phyloP scores from a whole-genome alignment of 2,329 filamentous ascomycete species.

The Xylaria digitata region DNA sequence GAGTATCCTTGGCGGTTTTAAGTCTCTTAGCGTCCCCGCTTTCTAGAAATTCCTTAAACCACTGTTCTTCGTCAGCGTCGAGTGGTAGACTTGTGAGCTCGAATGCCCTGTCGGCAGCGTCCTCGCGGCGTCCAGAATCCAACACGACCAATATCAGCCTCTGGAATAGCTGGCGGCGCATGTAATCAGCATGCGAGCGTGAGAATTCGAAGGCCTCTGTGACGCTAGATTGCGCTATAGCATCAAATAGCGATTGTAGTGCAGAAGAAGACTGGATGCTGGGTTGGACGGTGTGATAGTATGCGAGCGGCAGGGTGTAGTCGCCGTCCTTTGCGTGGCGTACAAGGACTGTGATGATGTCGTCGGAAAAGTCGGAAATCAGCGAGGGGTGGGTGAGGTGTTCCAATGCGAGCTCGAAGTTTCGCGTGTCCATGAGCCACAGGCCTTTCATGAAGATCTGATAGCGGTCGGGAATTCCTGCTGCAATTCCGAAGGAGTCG shows the following conservation, averaged over 20 bases:
- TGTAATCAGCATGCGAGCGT: conserved; percentile 70
- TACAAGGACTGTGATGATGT: conserved; percentile 78
- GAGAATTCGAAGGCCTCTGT: conserved; percentile 80
- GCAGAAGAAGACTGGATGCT: conserved; percentile 73
- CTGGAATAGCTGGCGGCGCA: conserved; percentile 74
- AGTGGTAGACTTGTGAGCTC: conserved; percentile 81
- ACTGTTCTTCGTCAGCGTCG: conserved; percentile 75
- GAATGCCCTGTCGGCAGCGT: conserved; percentile 66
- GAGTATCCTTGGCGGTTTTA: conserved; percentile 75
- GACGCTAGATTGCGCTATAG: conserved; percentile 74
- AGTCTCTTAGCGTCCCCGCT: conserved; percentile 72
- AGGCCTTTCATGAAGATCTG: conserved; percentile 84
- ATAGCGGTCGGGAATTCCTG: conserved; percentile 79
- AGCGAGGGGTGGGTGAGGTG: conserved; percentile 83
- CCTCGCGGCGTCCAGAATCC: conserved; percentile 52
- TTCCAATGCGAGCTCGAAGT: conserved; percentile 77
- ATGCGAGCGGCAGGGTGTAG: conserved; percentile 76
- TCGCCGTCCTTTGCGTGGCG: conserved; percentile 69
- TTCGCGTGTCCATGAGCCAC: conserved; percentile 80
- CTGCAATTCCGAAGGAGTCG: conserved; percentile 68
- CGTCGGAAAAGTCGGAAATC: conserved; percentile 83
- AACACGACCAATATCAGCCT: conserved; percentile 71
- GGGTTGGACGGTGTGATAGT: conserved; percentile 81
- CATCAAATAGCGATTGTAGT: conserved; percentile 74
- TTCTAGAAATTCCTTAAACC: conserved; percentile 77